These are phyloP conservation scores for Talaromyces borbonicus DNA, from an alignment of 495 filamentous ascomycete genomes.

Conservation along the genomic window DNA sequence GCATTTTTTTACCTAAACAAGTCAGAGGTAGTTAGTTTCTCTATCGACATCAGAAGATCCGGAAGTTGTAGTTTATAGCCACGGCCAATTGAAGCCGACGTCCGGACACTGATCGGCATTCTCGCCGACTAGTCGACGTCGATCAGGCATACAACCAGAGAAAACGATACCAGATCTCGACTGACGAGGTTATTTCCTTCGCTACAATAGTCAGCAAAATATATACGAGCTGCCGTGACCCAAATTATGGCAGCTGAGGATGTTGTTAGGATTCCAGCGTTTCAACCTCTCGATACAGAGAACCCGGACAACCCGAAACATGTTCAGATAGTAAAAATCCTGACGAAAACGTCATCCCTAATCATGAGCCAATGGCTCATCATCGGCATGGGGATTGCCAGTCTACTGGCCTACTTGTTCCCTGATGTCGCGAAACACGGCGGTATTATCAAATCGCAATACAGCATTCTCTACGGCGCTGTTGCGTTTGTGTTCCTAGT, in stretches of 20 bases:
- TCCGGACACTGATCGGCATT: not conserved
- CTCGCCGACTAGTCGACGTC: not conserved
- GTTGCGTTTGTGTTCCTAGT: constrained; percentile 46
- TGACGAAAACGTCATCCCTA: constrained; percentile 20
- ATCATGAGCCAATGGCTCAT: constrained; percentile 47
- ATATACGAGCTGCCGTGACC: not conserved
- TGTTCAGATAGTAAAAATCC: not conserved
- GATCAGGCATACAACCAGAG: not conserved
- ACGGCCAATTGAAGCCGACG: too few species aligned
- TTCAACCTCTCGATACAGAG: not conserved
- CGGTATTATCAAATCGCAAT: constrained; percentile 42
- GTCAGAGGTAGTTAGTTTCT: too few species aligned
- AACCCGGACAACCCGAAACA: not conserved
- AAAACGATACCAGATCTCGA: not conserved
- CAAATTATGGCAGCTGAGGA: not conserved
- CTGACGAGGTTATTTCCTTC: not conserved
- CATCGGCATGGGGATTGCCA: constrained; percentile 42
- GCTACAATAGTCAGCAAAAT: not conserved
- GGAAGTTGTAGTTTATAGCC: too few species aligned
- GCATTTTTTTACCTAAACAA: too few species aligned
- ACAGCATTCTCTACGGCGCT: constrained; percentile 43
- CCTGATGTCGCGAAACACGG: constrained; percentile 44
- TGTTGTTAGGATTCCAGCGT: not conserved
- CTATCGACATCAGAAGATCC: too few species aligned
- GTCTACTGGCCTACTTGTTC: constrained; percentile 42